Evolutionary conservation across 1,139 yeast genomes (phyloP), one percentile per base, ranked within the genome.

Genomic region (Martiniozyma asiatica): DNA sequence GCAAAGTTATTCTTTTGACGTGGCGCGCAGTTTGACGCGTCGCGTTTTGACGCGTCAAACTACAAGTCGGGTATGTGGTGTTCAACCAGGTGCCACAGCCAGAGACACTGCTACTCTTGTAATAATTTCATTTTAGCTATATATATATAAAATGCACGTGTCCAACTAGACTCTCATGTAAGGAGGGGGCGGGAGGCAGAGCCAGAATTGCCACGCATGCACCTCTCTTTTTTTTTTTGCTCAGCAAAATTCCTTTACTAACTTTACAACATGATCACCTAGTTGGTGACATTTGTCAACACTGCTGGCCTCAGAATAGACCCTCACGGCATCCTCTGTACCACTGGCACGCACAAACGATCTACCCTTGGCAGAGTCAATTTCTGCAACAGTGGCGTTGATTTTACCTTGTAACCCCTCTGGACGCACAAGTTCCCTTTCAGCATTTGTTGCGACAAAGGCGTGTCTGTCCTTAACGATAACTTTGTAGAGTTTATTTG

Each of bases 331-430:
- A 55, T 92, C 93, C 53, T 89, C 99, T 2, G 99, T 89, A 12
- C 98, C 99, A 39, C 94, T 80, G 8, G 99, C 97, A 44, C 99
- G 72, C 4, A 89, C 97, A 56, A 89, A 89, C 3, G 94, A 76
- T 49, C 98, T 68, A 2, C 92, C 97, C 19, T 60, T 53, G 4
- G 18, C 12, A 11, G 20, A 7, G 16, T 25, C 28, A 14, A 13
- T 25, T 45, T 69, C 58, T 14, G 59, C 50, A 10, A 87, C 89
- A 31, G 69, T 51, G 2, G 48, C 63, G 51, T 89, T 93, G 34
- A 89, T 84, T 43, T 70, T 56, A 1, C 45, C 61, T 56, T 89
- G 98, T 39, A 92, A 54, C 1, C 92, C 95, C 3, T 44, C 58
- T 4, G 99, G 99, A 34, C 71, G 68, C 10, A 72, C 68, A 41